These are phyloP conservation scores for Candida peoriensis DNA, from an alignment of 805 yeast genomes.

Conservation along the genomic window DNA sequence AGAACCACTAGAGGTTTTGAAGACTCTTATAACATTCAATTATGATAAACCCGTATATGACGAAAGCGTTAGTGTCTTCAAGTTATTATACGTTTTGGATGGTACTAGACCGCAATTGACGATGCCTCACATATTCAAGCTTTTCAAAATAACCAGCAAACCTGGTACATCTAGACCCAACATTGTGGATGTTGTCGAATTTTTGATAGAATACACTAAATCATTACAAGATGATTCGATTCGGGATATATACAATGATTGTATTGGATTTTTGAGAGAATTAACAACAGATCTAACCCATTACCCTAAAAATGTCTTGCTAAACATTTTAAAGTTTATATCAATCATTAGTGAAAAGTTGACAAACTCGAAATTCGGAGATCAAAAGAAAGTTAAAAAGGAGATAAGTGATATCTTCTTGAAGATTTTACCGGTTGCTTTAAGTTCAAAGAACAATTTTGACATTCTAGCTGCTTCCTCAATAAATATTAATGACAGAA, in stretches of 20 bases:
- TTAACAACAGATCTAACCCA: constrained; percentile 39
- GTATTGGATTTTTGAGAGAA: constrained; percentile 57
- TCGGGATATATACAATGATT: constrained; percentile 69
- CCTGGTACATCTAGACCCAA: constrained; percentile 12
- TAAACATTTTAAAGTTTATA: constrained; percentile 49
- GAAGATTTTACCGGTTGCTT: constrained; percentile 29
- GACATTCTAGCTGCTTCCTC: constrained; percentile 15
- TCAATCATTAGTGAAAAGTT: constrained; percentile 51
- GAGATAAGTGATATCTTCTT: constrained; percentile 45
- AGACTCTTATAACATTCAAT: constrained; percentile 46
- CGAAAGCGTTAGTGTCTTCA: constrained; percentile 37
- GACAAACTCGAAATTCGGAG: constrained; percentile 54
- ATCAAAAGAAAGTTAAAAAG: constrained; percentile 51
- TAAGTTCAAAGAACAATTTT: constrained; percentile 20
- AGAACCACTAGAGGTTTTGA: constrained; percentile 72
- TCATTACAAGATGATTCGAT: constrained; percentile 71
- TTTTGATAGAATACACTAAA: constrained; percentile 51
- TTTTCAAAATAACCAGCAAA: constrained; percentile 33
- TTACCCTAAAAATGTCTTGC: constrained; percentile 42
- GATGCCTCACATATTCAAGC: constrained; percentile 58
- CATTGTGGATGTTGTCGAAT: constrained; percentile 12
- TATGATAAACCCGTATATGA: constrained; percentile 11
- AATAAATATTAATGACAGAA: constrained; percentile 4
- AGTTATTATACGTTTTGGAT: constrained; percentile 72
- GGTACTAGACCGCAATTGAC: constrained; percentile 77